phyloP scores from a whole-genome alignment of 2,329 filamentous ascomycete species.

The Fusarium sarcochroum region DNA sequence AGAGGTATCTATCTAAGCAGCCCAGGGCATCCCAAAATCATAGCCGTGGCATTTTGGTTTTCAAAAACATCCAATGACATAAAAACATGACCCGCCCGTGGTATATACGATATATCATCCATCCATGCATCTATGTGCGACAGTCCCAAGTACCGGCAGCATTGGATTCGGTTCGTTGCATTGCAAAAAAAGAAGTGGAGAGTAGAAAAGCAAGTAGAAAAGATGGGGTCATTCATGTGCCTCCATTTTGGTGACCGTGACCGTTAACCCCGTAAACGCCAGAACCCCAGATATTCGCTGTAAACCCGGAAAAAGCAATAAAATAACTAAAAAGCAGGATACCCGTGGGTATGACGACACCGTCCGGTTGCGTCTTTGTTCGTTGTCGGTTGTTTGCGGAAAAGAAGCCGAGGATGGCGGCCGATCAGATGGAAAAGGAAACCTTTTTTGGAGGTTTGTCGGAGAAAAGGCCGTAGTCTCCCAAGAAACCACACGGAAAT shows the following conservation, averaged over 20 bases:
- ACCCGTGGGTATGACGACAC: slow-evolving; percentile 20
- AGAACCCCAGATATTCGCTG: slow-evolving; percentile 35
- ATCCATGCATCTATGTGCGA: slow-evolving; percentile 28
- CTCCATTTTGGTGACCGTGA: slow-evolving; percentile 21
- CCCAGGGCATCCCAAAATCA: background rate
- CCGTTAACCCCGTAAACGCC: slow-evolving; percentile 21
- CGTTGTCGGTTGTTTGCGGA: slow-evolving; percentile 20
- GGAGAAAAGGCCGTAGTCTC: slow-evolving; percentile 10
- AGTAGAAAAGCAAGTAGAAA: slow-evolving; percentile 2
- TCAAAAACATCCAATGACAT: background rate
- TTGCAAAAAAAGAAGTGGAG: slow-evolving; percentile 18
- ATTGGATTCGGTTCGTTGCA: slow-evolving; percentile 17
- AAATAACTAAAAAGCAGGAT: background rate
- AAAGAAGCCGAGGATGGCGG: slow-evolving; percentile 21
- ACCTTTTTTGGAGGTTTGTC: background rate
- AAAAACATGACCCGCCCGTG: slow-evolving; percentile 15
- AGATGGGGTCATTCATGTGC: slow-evolving; percentile 10
- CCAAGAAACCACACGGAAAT: slow-evolving; percentile 16
- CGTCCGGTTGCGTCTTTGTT: slow-evolving; percentile 8
- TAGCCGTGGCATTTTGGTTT: slow-evolving; percentile 2
- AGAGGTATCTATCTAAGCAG: slow-evolving; percentile 27
- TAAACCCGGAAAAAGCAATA: background rate
- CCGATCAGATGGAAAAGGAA: slow-evolving; percentile 5
- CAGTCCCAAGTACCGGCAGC: slow-evolving; percentile 16
- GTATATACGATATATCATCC: slow-evolving; percentile 33